Base-by-base conservation (phyloP, 306 rosid genomes). In the Quercus robur region DNA sequence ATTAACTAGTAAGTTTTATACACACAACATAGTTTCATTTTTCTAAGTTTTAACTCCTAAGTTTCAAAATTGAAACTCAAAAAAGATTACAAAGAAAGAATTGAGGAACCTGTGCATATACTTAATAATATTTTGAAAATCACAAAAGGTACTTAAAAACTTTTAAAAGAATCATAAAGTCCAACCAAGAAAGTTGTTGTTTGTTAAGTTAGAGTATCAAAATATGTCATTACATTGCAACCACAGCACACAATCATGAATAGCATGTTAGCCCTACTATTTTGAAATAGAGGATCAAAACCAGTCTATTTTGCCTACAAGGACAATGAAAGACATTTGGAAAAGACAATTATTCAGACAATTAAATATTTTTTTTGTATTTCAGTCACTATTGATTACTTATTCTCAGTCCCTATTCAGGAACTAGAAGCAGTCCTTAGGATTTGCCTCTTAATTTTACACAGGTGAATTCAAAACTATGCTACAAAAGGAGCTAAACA, bases 401-500 rank as follows among this genome's bases (percentile, higher is more conserved):
- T 41, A 41, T 41, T 67, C 55, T 54, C 55, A 31, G 69, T 52
- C 67, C 33, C 35, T 56, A 26, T 63, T 44, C 46, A 41, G 46
- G 46, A 41, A 41, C 46, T 7, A 41, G 46, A 41, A 41, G 12
- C 12, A 41, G 46, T 41, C 46, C 46, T 70, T 66, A 69, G 57
- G 51, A 38, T 21, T 78, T 69, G 68, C 8, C 12, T 62, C 46
- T 41, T 3, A 41, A 41, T 7, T 41, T 71, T 82, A 81, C 66
- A 62, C 83, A 83, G 89, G 85, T 87, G 94, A 82, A 70, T 66
- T 77, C 81, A 84, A 80, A 71, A 87, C 12, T 8, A 80, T 79
- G 82, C 33, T 70, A 59, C 79, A 23, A 81, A 87, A 83, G 97
- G 97, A 94, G 80, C 88, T 94, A 64, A 56, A 85, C 85, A 80